Conservation (phyloP, 2,329 filamentous ascomycete species). For the Chrysosporium keratinophilum region DNA sequence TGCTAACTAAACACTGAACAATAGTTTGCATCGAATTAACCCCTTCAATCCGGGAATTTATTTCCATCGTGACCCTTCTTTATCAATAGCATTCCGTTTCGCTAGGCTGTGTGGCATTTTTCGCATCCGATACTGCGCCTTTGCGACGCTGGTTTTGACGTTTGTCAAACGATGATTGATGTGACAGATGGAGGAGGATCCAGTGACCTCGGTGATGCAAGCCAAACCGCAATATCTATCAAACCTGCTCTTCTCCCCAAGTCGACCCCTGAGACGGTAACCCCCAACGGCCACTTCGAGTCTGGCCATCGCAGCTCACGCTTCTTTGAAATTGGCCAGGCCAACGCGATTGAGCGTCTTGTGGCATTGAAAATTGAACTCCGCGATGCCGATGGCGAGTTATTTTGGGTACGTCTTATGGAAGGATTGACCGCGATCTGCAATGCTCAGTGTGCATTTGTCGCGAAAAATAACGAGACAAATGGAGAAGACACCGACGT, state of each 20-base stretch:
- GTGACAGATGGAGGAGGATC: not conserved
- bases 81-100: not conserved
- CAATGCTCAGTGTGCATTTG: conserved; percentile 57
- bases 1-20: not conserved
- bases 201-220: not conserved
- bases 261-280: not conserved
- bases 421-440: conserved; percentile 54
- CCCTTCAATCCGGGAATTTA: not conserved
- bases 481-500: conserved; percentile 50
- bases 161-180: not conserved
- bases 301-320: not conserved
- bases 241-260: not conserved
- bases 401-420: conserved; percentile 56
- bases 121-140: not conserved
- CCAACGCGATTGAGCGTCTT: conserved; percentile 50
- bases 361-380: conserved; percentile 50
- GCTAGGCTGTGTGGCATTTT: not conserved
- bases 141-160: not conserved
- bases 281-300: not conserved
- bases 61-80: not conserved
- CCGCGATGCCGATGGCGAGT: conserved; percentile 43
- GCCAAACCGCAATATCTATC: not conserved
- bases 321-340: conserved; percentile 39
- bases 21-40: not conserved
- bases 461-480: conserved; percentile 53